Percentiles rank a stretch among this genome's conserved stretches.
Evolutionary conservation across 805 yeast species (phyloP).

Genomic region (baker's yeast (Saccharomyces cerevisiae)): DNA sequence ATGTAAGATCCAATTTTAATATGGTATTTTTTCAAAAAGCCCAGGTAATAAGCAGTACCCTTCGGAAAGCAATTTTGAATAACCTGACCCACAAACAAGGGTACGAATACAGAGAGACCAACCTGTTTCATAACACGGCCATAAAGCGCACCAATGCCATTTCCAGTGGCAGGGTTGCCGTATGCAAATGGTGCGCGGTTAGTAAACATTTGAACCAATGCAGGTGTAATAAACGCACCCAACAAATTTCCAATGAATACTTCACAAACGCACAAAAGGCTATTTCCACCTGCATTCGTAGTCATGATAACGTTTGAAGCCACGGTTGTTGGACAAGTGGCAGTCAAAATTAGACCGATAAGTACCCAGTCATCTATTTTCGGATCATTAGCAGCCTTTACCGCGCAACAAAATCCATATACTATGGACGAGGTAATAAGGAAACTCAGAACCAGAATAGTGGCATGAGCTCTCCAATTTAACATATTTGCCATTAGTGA

Average conservation of each 20-base stretch:
- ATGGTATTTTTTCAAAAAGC: constrained; percentile 18
- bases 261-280: constrained; percentile 67
- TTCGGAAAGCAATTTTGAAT: constrained; percentile 62
- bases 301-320: constrained; percentile 92
- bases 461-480: constrained; percentile 77
- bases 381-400: constrained; percentile 47
- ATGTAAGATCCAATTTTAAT: constrained; percentile 70
- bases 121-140: constrained; percentile 77
- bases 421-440: constrained; percentile 62
- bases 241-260: constrained; percentile 77
- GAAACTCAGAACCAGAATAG: constrained; percentile 61
- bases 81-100: constrained; percentile 82
- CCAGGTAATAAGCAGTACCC: constrained; percentile 24
- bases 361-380: constrained; percentile 69
- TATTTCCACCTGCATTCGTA: constrained; percentile 75
- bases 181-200: constrained; percentile 51
- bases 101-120: constrained; percentile 76
- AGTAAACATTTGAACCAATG: constrained; percentile 64
- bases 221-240: constrained; percentile 86
- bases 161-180: constrained; percentile 68
- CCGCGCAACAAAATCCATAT: constrained; percentile 64
- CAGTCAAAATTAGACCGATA: constrained; percentile 74
- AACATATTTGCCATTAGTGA: constrained; percentile 53
- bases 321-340: constrained; percentile 86
- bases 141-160: constrained; percentile 49